Evolutionary conservation across 2,329 filamentous ascomycete genomes (phyloP), one percentile per base, ranked within the genome.

Genomic region (Fusarium bulbicola): DNA sequence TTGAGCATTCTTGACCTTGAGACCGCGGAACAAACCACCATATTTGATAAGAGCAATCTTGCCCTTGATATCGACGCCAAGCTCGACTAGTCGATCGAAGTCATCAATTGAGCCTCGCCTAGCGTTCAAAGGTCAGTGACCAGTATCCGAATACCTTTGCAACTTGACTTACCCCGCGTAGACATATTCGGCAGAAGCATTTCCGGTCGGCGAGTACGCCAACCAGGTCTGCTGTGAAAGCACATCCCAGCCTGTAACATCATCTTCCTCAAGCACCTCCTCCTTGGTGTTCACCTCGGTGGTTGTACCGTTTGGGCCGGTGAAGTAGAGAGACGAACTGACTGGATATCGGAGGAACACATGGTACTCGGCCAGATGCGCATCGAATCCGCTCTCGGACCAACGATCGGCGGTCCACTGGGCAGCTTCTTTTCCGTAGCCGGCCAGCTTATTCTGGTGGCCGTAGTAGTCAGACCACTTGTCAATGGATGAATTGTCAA

Each of bases 1-100:
- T 78, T 95, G 91, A 1, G 94, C 93, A 62, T 93, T 90, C 83
- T 95, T 95, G 54, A 96, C 90, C 80, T 96, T 97, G 50, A 97
- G 83, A 0, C 94, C 94, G 43, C 94, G 88, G 83, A 96, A 95
- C 30, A 93, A 87, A 7, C 87, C 85, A 3, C 94, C 94, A 78
- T 97, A 97, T 77, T 92, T 93, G 21, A 88, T 89, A 42, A 97
- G 81, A 0, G 92, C 93, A 74, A 97, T 94, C 82, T 95, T 95
- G 47, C 93, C 94, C 73, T 91, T 81, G 15, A 96, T 81, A 32
- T 87, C 89, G 26, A 96, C 85, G 50, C 92, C 92, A 2, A 92
- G 89, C 47, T 90, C 86, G 20, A 89, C 81, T 15, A 96, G 84
- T 57, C 93, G 91, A 66, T 94, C 89, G 68, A 91, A 96, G 77